phyloP scores from a whole-genome alignment of 192 early-diverging fungal genomes.

The Backusella australiensis region DNA sequence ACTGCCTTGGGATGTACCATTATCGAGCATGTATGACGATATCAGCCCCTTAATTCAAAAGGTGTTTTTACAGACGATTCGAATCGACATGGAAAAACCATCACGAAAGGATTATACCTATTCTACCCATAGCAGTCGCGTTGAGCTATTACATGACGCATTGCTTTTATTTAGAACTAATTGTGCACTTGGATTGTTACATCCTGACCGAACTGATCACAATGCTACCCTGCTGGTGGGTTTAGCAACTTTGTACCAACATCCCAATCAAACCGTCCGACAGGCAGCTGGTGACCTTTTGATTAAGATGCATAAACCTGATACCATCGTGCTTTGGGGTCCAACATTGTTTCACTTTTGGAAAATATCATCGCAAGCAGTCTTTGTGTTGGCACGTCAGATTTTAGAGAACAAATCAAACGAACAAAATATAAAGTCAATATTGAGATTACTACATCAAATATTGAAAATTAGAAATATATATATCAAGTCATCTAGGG shows the following conservation, averaged over 20 bases:
- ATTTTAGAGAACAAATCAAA: slow-evolving; percentile 69
- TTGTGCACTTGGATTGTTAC: slow-evolving; percentile 65
- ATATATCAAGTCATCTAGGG: slow-evolving; percentile 31
- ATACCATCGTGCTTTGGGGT: slow-evolving; percentile 75
- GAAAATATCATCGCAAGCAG: slow-evolving; percentile 59
- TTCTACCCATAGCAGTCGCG: slow-evolving; percentile 56
- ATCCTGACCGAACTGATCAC: slow-evolving; percentile 56
- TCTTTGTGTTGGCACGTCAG: slow-evolving; percentile 64
- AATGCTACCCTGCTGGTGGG: slow-evolving; percentile 65
- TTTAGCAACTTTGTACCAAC: slow-evolving; percentile 51
- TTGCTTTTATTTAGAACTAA: slow-evolving; percentile 68
- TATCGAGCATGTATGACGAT: slow-evolving; percentile 50
- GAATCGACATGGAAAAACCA: slow-evolving; percentile 26
- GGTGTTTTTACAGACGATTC: slow-evolving; percentile 55
- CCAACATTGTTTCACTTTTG: slow-evolving; percentile 73
- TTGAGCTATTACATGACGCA: slow-evolving; percentile 71
- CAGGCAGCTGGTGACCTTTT: slow-evolving; percentile 60
- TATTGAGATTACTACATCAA: slow-evolving; percentile 59
- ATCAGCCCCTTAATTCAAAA: slow-evolving; percentile 56
- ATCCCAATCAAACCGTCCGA: slow-evolving; percentile 13
- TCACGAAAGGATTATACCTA: slow-evolving; percentile 32
- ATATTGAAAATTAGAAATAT: slow-evolving; percentile 54
- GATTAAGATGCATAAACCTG: slow-evolving; percentile 61
- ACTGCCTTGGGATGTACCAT: slow-evolving; percentile 67
- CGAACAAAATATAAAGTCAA: slow-evolving; percentile 56